phyloP scores from a whole-genome alignment of 768 basidiomycete species.

The Agaricus sinodeliciosus region DNA sequence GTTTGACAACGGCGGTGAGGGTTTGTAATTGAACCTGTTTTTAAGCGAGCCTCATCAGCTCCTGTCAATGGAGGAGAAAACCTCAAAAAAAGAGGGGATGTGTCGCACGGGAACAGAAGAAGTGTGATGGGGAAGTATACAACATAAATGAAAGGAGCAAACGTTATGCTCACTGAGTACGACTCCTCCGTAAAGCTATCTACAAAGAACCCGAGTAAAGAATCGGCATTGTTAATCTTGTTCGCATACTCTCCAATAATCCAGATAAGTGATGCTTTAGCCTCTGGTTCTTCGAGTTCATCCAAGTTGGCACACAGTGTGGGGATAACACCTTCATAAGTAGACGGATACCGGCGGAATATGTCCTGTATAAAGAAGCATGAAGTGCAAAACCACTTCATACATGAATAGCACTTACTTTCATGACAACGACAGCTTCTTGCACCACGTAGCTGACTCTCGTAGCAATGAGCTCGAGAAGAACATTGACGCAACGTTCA shows the following conservation, averaged over 20 bases:
- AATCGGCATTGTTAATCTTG: slow-evolving; percentile 96
- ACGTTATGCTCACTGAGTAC: slow-evolving; percentile 56
- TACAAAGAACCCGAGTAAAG: slow-evolving; percentile 84
- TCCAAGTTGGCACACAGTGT: slow-evolving; percentile 92
- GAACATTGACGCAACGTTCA: slow-evolving; percentile 90
- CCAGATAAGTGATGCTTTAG: slow-evolving; percentile 97
- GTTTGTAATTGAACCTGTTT: slow-evolving; percentile 68
- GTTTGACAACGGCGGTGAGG: slow-evolving; percentile 92
- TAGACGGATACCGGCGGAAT: slow-evolving; percentile 94
- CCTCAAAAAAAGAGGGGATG: neutral
- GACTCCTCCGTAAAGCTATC: slow-evolving; percentile 92
- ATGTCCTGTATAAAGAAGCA: slow-evolving; percentile 61
- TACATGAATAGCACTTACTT: slow-evolving; percentile 42
- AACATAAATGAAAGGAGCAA: neutral
- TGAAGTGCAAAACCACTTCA: neutral
- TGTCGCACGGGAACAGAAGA: neutral
- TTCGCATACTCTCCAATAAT: slow-evolving; percentile 98
- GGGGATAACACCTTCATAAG: slow-evolving; percentile 96
- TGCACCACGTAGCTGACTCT: slow-evolving; percentile 97
- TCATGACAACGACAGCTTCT: slow-evolving; percentile 98
- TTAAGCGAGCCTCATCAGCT: neutral
- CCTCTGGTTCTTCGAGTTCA: slow-evolving; percentile 96
- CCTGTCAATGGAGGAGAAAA: neutral
- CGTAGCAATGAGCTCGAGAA: slow-evolving; percentile 88
- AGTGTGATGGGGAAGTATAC: neutral